Base-by-base conservation (phyloP, 345 rosid genomes). In the Trapa incisa region DNA sequence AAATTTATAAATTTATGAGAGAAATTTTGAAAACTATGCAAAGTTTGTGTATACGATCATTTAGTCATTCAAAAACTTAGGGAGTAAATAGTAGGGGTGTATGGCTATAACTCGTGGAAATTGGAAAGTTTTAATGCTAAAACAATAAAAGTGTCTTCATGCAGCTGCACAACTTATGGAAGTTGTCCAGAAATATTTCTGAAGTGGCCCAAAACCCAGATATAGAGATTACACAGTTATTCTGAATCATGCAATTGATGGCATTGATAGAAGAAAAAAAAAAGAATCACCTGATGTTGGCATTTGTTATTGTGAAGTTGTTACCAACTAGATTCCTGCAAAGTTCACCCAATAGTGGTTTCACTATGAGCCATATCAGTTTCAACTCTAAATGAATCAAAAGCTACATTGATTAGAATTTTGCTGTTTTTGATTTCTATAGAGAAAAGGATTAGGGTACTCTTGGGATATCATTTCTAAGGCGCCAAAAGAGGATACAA, bases 271-370 rank as follows among this genome's bases (percentile, higher is more conserved):
- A 62, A 58, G n/a, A 53, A 41, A 32, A 39, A 53, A 22, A 22
- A 67, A 54, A 72, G 63, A 47, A 61, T 67, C 53, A 91, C 96
- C 88, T 77, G 76, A 36, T 76, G 69, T 76, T 72, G 53, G 83
- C 74, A 53, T 65, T 69, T 60, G 60, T 79, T 60, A 62, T 79
- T 48, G 86, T 79, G 72, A 92, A 86, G 80, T 81, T 84, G 79
- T 89, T 89, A 78, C 79, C 92, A 58, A 92, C 82, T 41, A 89
- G 41, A 76, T 87, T 92, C 39, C 95, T 92, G 88, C 84, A 87
- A 48, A 65, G 33, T 3, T 14, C 6, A 65, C 52, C 73, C 67
- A 57, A 66, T 8, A 66, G 67, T 63, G 43, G 56, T 10, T 3
- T 37, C 12, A 6, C 9, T 37, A 36, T 64, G 38, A 75, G 68